Evolutionary conservation across 2,329 filamentous ascomycete species (phyloP).

Genomic region (Colletotrichum chrysophilum): DNA sequence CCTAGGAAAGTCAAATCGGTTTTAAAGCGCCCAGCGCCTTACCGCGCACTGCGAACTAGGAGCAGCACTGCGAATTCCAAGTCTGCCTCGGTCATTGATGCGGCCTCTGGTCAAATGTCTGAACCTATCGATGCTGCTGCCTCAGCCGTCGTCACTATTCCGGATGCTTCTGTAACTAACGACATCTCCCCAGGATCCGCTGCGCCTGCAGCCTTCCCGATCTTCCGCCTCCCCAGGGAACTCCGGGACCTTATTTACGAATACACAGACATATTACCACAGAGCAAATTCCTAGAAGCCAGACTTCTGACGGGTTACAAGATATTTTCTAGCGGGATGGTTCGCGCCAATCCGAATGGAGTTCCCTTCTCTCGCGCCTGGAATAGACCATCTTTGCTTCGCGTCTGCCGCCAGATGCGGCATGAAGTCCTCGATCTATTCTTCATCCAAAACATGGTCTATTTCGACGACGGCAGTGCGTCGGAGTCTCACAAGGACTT

Average conservation of each 20-base stretch:
- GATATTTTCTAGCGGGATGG: not conserved
- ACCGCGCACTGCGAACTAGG: not conserved
- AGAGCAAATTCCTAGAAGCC: accelerated
- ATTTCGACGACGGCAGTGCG: accelerated
- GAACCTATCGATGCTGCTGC: accelerated
- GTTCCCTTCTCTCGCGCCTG: not conserved
- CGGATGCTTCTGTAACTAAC: not conserved
- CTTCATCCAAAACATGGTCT: not conserved
- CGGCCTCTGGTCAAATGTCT: not conserved
- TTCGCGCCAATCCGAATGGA: no score
- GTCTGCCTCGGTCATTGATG: not conserved
- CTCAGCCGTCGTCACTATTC: accelerated
- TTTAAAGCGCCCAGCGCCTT: not conserved
- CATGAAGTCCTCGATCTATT: not conserved
- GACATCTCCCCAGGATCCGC: not conserved
- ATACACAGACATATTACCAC: not conserved
- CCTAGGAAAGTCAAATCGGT: not conserved
- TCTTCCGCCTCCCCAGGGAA: not conserved
- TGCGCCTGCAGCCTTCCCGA: not conserved
- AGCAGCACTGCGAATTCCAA: not conserved
- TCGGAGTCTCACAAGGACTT: no score
- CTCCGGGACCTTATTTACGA: not conserved
- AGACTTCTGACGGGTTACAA: not conserved
- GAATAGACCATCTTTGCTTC: not conserved
- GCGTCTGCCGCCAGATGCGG: not conserved